Base-by-base conservation (phyloP, 2,329 filamentous ascomycete genomes). In the Fusarium anthophilum region DNA sequence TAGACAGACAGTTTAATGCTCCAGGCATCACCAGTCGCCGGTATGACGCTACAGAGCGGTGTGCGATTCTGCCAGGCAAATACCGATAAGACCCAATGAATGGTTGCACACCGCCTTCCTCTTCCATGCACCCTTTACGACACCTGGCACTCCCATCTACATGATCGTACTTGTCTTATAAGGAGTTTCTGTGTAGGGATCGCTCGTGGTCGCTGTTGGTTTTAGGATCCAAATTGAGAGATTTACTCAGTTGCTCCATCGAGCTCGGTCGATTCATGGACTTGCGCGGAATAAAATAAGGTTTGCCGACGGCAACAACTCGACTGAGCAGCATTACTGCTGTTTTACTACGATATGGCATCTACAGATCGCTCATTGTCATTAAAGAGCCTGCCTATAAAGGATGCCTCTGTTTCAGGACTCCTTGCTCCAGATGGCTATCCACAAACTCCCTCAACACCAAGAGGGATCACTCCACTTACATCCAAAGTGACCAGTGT, bases 401-500 rank as follows among this genome's bases (percentile, higher is more conserved):
- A 72, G 43, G 72, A 78, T 79, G 51, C 66, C 78, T 60, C 75
- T 79, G 63, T 76, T 77, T 67, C 70, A 37, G 70, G 63, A 91
- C 94, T 72, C 92, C 93, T 78, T 88, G 96, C 80, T 88, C 93
- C 79, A 94, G 94, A 85, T 91, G 94, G 83, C 86, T 97, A 78
- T 97, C 97, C 88, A 94, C 93, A 81, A 93, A 97, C 78, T 96
- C 97, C 69, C 30, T 51, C 72, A 20, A 55, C 80, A 30, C 74
- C 80, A 3, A 88, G 83, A 70, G 79, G 85, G 26, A 78, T 85
- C 20, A 94, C 90, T 81, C 92, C 94, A 13, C 86, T 98, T 38
- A 91, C 94, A 13, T 92, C 92, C 69, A 94, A 96, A 80, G 90
- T 98, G 76, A 93, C 94, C 30, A 92, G 90, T 70, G 93, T 98